A percentile compares a stretch with the other conserved stretches of the same genome.
These are phyloP conservation scores for Wickerhamomyces ciferrii DNA, from an alignment of 805 yeast species.

Conservation along the genomic window DNA sequence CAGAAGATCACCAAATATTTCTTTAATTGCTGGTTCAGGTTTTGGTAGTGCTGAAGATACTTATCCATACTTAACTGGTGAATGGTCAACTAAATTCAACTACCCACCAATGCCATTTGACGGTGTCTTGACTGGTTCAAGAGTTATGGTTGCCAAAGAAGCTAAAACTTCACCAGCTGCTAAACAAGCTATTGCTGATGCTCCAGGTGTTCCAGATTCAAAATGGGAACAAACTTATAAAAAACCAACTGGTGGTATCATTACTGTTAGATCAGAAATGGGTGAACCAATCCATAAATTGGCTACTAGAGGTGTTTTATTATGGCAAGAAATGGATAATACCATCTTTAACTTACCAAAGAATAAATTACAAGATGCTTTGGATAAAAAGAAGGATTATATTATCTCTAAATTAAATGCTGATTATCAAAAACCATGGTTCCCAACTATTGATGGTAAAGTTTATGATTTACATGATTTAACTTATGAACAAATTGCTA, in stretches of 20 bases:
- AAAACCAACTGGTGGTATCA: slow-evolving; percentile 94
- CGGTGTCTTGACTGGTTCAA: slow-evolving; percentile 92
- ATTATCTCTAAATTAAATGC: slow-evolving; percentile 82
- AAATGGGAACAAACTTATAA: slow-evolving; percentile 94
- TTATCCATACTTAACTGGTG: slow-evolving; percentile 95
- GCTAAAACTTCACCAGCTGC: slow-evolving; percentile 92
- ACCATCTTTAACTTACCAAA: slow-evolving; percentile 90
- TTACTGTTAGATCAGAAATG: slow-evolving; percentile 97
- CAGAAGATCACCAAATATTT: slow-evolving; percentile 85
- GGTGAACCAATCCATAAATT: slow-evolving; percentile 99
- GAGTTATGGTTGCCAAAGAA: slow-evolving; percentile 97
- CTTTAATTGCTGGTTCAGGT: slow-evolving; percentile 96
- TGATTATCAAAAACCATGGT: slow-evolving; percentile 98
- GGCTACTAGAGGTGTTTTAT: slow-evolving; percentile 95
- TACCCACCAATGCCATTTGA: slow-evolving; percentile 99
- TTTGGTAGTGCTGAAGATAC: slow-evolving; percentile 97
- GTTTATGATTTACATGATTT: slow-evolving; percentile 90
- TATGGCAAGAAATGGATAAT: slow-evolving; percentile 97
- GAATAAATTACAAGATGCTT: slow-evolving; percentile 75
- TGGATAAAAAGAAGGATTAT: slow-evolving; percentile 78
- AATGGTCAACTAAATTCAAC: slow-evolving; percentile 83
- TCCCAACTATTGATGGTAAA: slow-evolving; percentile 66
- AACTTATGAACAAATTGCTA: slow-evolving; percentile 90
- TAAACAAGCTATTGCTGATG: slow-evolving; percentile 83
- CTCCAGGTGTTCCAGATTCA: slow-evolving; percentile 83